Evolutionary conservation across 176 grass and related monocot species (phyloP).

Genomic region (Ananas comosus): DNA sequence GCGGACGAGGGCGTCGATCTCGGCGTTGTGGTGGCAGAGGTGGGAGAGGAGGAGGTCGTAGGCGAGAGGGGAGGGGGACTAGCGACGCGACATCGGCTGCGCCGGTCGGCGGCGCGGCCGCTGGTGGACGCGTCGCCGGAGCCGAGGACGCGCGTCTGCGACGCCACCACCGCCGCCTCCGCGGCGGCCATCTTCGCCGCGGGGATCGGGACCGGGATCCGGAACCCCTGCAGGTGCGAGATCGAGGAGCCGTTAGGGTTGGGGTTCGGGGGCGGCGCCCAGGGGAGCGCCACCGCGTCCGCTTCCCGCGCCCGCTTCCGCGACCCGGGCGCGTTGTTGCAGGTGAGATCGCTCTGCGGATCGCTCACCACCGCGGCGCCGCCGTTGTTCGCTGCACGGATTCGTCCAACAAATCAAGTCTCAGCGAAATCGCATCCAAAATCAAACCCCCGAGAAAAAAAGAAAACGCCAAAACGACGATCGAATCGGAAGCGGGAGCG

Average conservation of each 20-base stretch:
- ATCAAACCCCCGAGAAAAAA: neutral
- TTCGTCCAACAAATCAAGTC: slow-evolving; percentile 11
- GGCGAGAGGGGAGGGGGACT: neutral
- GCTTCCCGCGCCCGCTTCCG: slow-evolving; percentile 11
- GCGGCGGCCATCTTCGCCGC: neutral
- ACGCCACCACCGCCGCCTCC: no score
- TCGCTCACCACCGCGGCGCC: slow-evolving; percentile 30
- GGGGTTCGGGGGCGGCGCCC: neutral
- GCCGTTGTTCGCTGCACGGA: neutral
- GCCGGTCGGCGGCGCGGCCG: slow-evolving; percentile 9
- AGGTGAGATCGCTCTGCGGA: slow-evolving; percentile 41
- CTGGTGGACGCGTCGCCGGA: slow-evolving; percentile 30
- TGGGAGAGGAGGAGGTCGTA: slow-evolving; percentile 26
- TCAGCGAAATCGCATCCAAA: neutral
- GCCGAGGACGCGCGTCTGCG: slow-evolving; percentile 5
- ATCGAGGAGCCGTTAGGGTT: slow-evolving; percentile 1
- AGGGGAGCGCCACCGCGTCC: slow-evolving; percentile 1
- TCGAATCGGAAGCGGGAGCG: neutral
- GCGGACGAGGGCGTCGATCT: slow-evolving; percentile 49
- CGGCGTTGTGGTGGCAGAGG: slow-evolving; percentile 43
- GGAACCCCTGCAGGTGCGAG: neutral
- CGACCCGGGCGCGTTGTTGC: slow-evolving; percentile 4
- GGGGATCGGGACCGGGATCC: neutral
- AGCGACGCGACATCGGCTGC: no score
- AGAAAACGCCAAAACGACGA: neutral